Base-by-base conservation (phyloP, 257 asterid genomes). In the Leptodermis oblonga region DNA sequence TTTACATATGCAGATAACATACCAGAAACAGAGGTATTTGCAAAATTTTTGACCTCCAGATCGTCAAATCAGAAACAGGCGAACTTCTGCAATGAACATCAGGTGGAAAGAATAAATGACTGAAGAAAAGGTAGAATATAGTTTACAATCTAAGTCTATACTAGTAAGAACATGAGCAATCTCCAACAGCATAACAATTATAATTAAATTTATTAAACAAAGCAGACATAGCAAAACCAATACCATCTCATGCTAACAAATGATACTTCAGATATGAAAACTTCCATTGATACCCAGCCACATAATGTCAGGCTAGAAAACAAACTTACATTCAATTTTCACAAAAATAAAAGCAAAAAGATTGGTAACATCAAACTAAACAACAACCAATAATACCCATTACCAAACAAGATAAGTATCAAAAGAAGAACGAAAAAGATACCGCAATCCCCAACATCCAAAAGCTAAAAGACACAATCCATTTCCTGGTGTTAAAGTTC, bases 1-100 rank as follows among this genome's bases (percentile, higher is more conserved):
- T 80, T 79, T 61, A 63, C 81, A 68, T 82, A 82, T 51, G 81
- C 82, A 81, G 83, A 80, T 79, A 80, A 77, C 82, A 85, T 76
- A 80, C 92, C 86, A 81, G 60, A 76, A 79, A 70, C 70, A 62
- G 80, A 45, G 55, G 78, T 75, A 75, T 68, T 70, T 72, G 85
- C 77, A 73, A 65, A 68, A 77, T 72, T 66, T 69, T 68, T 55
- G 74, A 71, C 78, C 86, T 78, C 79, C 60, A 25, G 68, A 74
- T 55, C 62, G 78, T 74, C 74, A 41, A 73, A 71, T 45, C 49
- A 73, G 56, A 71, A 45, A 72, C 60, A 59, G 39, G 68, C 42
- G 20, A 68, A 36, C n/a, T 56, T 15, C 82, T 74, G 78, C 80
- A 60, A 0, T n/a, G 14, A 65, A 70, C 66, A 73, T 17, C 37